A percentile compares a stretch with the other conserved stretches of the same genome.
These are phyloP conservation scores for Tillandsia leiboldiana DNA, from an alignment of 176 grass and related monocot species.

Conservation along the genomic window DNA sequence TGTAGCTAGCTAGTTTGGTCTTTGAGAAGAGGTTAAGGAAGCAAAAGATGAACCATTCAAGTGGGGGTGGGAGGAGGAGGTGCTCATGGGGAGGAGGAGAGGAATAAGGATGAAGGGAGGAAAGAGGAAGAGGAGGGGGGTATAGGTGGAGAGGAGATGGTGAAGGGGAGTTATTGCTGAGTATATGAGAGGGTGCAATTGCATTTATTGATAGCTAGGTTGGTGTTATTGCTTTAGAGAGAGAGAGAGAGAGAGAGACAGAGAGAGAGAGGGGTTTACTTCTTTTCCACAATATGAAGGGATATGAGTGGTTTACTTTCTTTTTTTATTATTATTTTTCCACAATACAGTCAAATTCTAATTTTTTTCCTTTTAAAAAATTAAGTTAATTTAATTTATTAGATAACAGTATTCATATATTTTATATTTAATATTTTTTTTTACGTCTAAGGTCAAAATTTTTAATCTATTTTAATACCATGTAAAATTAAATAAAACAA, in stretches of 20 bases:
- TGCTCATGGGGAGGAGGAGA: constrained; percentile 14
- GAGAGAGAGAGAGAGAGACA: constrained; percentile 24
- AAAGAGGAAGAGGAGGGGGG: constrained; percentile 28
- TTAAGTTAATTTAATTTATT: no score
- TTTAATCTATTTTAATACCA: no score
- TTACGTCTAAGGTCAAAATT: no score
- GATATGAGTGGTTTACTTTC: neutral
- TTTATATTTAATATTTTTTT: no score
- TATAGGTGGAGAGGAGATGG: constrained; percentile 25
- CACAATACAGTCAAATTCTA: no score
- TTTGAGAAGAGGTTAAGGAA: constrained; percentile 3
- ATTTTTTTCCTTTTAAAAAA: no score
- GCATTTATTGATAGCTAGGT: constrained; percentile 85
- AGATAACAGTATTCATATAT: no score
- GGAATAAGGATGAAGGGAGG: constrained; percentile 14
- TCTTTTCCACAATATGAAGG: no score
- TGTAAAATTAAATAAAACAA: no score
- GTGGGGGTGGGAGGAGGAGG: constrained; percentile 16
- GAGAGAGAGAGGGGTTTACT: neutral
- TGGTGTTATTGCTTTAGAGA: constrained; percentile 48
- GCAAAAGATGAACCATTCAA: constrained; percentile 8
- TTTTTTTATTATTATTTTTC: no score
- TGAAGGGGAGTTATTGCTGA: constrained; percentile 80
- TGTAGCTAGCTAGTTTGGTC: constrained; percentile 15
- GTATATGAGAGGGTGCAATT: constrained; percentile 94